phyloP scores from a whole-genome alignment of 805 yeast species.

The Candida xyloterini region DNA sequence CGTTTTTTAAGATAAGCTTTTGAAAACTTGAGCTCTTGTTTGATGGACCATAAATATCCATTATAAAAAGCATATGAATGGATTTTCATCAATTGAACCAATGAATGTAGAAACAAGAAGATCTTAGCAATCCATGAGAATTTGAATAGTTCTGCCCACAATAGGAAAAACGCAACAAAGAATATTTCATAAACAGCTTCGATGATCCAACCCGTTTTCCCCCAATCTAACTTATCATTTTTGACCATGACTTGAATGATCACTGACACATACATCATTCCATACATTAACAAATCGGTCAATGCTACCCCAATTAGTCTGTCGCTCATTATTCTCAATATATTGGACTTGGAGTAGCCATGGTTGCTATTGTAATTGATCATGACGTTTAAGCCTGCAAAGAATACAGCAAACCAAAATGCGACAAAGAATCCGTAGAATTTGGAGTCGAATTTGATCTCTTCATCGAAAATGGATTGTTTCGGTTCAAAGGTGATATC shows the following conservation, averaged over 20 bases:
- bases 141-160: slow-evolving; percentile 50
- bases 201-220: slow-evolving; percentile 56
- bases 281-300: slow-evolving; percentile 74
- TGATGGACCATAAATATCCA: slow-evolving; percentile 78
- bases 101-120: slow-evolving; percentile 76
- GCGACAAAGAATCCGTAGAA: slow-evolving; percentile 82
- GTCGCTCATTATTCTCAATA: slow-evolving; percentile 53
- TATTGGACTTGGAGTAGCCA: slow-evolving; percentile 48
- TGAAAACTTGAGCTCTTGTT: slow-evolving; percentile 52
- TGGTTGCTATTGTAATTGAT: slow-evolving; percentile 49
- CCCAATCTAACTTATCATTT: slow-evolving; percentile 54
- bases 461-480: slow-evolving; percentile 53
- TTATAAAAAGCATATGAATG: slow-evolving; percentile 91
- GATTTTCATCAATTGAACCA: slow-evolving; percentile 90
- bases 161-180: slow-evolving; percentile 52
- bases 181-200: slow-evolving; percentile 54
- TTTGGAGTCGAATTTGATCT: slow-evolving; percentile 39
- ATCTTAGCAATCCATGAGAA: slow-evolving; percentile 92
- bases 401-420: slow-evolving; percentile 67
- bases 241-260: slow-evolving; percentile 56
- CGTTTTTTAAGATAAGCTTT: slow-evolving; percentile 41
- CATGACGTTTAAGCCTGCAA: slow-evolving; percentile 50
- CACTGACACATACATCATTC: slow-evolving; percentile 58
- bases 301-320: slow-evolving; percentile 68
- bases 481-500: slow-evolving; percentile 48